A percentile compares a stretch with the other conserved stretches of the same genome.
These are phyloP conservation scores for Lobosporangium transversale DNA, from an alignment of 192 early-diverging fungal genomes.

Conservation along the genomic window DNA sequence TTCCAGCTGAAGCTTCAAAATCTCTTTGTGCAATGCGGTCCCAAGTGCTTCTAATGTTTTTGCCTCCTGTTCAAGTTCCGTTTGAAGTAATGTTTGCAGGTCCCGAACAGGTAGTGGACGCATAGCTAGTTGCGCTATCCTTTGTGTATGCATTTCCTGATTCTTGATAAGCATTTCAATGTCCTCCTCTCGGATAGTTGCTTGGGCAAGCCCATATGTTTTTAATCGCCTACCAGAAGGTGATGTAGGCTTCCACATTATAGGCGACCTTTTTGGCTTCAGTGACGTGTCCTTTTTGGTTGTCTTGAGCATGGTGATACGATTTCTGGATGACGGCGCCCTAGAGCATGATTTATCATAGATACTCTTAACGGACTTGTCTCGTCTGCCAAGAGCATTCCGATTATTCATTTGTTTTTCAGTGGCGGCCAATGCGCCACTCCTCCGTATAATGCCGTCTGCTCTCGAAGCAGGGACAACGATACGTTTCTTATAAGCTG, in stretches of 20 bases:
- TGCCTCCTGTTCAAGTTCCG: constrained; percentile 27
- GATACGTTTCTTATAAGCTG: constrained; percentile 20
- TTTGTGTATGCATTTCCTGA: constrained; percentile 5
- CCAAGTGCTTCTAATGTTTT: constrained; percentile 4
- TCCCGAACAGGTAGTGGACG: constrained; percentile 26
- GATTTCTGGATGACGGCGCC: background rate
- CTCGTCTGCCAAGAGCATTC: background rate
- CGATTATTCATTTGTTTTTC: constrained; percentile 4
- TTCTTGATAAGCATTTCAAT: constrained; percentile 13
- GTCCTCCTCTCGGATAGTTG: background rate
- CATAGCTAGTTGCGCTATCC: background rate
- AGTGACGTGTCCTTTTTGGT: background rate
- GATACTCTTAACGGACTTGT: constrained; percentile 2
- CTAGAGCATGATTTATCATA: no score
- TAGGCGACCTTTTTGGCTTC: constrained; percentile 1
- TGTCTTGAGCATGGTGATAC: background rate
- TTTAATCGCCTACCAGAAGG: background rate
- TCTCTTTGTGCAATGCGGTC: constrained; percentile 23
- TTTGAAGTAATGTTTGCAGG: constrained; percentile 10
- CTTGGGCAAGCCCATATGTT: background rate
- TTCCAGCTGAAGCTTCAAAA: constrained; percentile 39
- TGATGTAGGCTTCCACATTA: constrained; percentile 6
- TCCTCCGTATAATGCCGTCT: constrained; percentile 22
- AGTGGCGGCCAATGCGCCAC: background rate
- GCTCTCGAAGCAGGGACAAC: background rate